phyloP scores from a whole-genome alignment of 306 rosid genomes.

The Canavalia gladiata region DNA sequence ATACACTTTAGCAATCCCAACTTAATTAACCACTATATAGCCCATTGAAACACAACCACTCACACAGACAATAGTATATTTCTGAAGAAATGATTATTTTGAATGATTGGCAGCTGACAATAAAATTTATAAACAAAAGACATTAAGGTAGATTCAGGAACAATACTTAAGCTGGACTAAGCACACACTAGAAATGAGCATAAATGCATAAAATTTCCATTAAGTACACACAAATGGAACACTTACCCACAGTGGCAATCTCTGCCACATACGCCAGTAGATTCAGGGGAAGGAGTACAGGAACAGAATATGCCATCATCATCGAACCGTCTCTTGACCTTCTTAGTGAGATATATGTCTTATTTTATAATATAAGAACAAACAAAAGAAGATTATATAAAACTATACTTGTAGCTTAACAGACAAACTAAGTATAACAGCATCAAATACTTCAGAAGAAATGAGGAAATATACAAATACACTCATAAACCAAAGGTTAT shows the following conservation, averaged over 20 bases:
- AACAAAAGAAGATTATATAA: constrained; percentile 50
- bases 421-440: constrained; percentile 22
- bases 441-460: constrained; percentile 16
- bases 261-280: constrained; percentile 77
- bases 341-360: constrained; percentile 89
- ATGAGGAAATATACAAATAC: constrained; percentile 20
- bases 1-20: constrained; percentile 26
- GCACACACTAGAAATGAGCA: constrained; percentile 13
- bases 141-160: constrained; percentile 28
- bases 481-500: constrained; percentile 1
- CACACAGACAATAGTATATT: neutral
- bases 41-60: constrained; percentile 14
- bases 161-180: neutral
- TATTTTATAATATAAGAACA: constrained; percentile 61
- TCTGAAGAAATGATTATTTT: neutral
- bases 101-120: constrained; percentile 8
- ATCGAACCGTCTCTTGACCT: constrained; percentile 75
- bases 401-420: constrained; percentile 25
- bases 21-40: neutral
- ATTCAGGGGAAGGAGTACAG: constrained; percentile 66
- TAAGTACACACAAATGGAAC: constrained; percentile 8
- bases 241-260: constrained; percentile 98
- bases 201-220: neutral
- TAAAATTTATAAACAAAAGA: constrained; percentile 13
- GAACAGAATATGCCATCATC: constrained; percentile 98